Base-by-base conservation (phyloP, 768 basidiomycete genomes). In the Cystobasidium tubakii region DNA sequence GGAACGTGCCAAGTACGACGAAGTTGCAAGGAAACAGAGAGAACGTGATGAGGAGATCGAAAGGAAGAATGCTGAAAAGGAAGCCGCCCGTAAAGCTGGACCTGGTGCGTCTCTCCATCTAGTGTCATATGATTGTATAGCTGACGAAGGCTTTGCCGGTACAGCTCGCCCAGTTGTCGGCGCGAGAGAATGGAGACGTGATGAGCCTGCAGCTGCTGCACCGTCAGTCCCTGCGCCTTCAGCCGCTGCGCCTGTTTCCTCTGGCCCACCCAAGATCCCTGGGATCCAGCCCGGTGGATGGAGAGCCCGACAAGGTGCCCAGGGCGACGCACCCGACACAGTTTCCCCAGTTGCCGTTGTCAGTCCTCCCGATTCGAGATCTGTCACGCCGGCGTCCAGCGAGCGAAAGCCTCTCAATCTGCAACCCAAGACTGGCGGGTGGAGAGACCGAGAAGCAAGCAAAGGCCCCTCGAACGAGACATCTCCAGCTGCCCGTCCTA, bases 1-100 rank as follows among this genome's bases (percentile, higher is more conserved):
- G 21, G 84, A 86, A 69, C 85, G 85, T 31, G 84, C 84, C 23
- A 75, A 74, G 72, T 71, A 36, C 55, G 72, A 64, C 27, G 82
- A 81, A 74, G 74, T 66, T 10, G 79, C 77, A 29, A 75, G 77
- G 27, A 77, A 77, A 53, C 83, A 82, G 76, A 76, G 77, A 19
- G 79, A 81, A 77, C 77, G 81, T 46, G 82, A 83, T 74, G 82
- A 80, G 34, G 83, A 82, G 72, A 81, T 82, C 19, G 81, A 82
- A 71, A 73, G 79, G 63, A 76, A 75, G 31, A 62, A 46, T 0
- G 43, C 25, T 7, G 66, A 46, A 27, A 70, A 75, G 36, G 67
- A 62, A 25, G 73, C 36, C 25, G 76, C 69, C 29, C 34, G 34
- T 17, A 71, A 42, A 54, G 53, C 34, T 27, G 34, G 31, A 2